phyloP scores from a whole-genome alignment of 305 asterid species.

The Solanum hybrid region DNA sequence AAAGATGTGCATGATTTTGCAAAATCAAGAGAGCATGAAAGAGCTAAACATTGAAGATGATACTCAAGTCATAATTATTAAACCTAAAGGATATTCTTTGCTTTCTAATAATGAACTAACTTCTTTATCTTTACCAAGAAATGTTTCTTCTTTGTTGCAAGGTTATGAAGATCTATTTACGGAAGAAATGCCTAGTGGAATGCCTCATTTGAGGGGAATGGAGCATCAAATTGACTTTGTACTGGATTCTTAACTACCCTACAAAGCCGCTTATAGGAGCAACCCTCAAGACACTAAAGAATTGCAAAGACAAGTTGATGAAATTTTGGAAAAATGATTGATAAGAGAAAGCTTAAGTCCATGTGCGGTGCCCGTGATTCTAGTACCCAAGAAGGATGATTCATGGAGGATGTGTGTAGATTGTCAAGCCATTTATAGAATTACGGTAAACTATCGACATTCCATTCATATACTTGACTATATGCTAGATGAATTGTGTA shows the following conservation, averaged over 20 bases:
- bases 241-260: neutral
- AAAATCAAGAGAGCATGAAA: neutral
- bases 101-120: no score
- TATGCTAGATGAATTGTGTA: neutral
- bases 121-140: no score
- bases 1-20: neutral
- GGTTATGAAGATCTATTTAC: no score
- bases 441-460: neutral
- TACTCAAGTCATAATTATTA: neutral
- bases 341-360: neutral
- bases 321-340: no score
- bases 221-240: neutral
- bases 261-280: neutral
- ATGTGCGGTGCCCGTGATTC: neutral
- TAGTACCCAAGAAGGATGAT: neutral
- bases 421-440: neutral
- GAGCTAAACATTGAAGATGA: neutral
- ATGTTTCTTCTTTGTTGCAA: no score
- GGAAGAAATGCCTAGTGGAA: no score
- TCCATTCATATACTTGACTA: no score
- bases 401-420: neutral
- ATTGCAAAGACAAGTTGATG: neutral
- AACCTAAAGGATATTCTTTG: neutral
- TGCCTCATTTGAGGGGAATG: neutral
- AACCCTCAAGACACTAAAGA: neutral